Percentiles rank a stretch among this genome's conserved stretches.
Evolutionary conservation across 2,329 filamentous ascomycete genomes (phyloP).

Genomic region (Fusarium sulawesiense): DNA sequence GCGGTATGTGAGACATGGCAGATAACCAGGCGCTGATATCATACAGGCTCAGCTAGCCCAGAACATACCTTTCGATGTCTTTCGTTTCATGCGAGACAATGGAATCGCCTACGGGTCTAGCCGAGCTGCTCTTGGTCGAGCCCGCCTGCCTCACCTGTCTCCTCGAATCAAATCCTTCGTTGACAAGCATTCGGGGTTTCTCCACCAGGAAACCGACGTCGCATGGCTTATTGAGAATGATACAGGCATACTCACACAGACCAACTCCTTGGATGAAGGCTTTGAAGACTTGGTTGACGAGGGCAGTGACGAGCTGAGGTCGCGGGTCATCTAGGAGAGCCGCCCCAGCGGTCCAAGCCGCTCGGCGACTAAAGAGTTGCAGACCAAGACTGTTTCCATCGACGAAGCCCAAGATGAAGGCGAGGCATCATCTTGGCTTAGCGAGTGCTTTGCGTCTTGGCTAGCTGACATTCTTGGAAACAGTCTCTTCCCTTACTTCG

Average conservation of each 20-base stretch:
- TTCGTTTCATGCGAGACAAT: slow-evolving; percentile 85
- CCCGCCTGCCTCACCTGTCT: slow-evolving; percentile 58
- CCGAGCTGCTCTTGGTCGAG: slow-evolving; percentile 60
- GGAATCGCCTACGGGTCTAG: slow-evolving; percentile 81
- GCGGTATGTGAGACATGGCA: neutral
- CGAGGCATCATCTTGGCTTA: slow-evolving; percentile 37
- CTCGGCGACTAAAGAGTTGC: slow-evolving; percentile 30
- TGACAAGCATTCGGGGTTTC: slow-evolving; percentile 55
- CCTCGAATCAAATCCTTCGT: slow-evolving; percentile 60
- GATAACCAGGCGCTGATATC: slow-evolving; percentile 18
- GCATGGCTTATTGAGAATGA: slow-evolving; percentile 57
- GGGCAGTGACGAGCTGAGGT: slow-evolving; percentile 25
- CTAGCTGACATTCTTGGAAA: slow-evolving; percentile 59
- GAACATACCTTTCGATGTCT: slow-evolving; percentile 83
- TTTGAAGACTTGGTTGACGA: slow-evolving; percentile 17
- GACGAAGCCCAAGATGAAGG: slow-evolving; percentile 22
- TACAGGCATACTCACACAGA: neutral
- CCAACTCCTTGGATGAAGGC: neutral
- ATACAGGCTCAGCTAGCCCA: slow-evolving; percentile 64
- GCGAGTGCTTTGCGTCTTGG: slow-evolving; percentile 50
- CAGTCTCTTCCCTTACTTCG: slow-evolving; percentile 65
- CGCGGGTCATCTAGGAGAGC: slow-evolving; percentile 40
- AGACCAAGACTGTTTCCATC: slow-evolving; percentile 22
- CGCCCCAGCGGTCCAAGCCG: slow-evolving; percentile 28
- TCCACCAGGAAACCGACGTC: slow-evolving; percentile 61